Conservation (phyloP, 1,284 basidiomycete genomes). For the Fomitopsis pinicola region DNA sequence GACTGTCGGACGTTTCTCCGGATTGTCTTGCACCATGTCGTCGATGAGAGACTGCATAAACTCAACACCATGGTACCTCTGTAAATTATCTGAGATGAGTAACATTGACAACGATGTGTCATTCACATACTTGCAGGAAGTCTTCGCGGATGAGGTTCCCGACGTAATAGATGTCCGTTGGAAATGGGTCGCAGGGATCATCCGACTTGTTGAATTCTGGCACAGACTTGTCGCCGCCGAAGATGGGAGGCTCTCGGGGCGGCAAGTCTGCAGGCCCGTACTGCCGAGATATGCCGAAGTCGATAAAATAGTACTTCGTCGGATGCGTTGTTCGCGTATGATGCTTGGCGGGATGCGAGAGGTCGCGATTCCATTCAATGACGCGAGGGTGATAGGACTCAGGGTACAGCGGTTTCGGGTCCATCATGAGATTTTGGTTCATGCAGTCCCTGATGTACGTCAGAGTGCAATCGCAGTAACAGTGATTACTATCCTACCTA, state of each 20-base stretch:
- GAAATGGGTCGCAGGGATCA: constrained; percentile 22
- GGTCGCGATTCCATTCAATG: constrained; percentile 11
- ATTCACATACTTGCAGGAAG: constrained; percentile 8
- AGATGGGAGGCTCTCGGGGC: constrained; percentile 9
- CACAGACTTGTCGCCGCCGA: constrained; percentile 20
- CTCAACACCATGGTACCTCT: constrained; percentile 7
- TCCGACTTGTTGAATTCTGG: constrained; percentile 19
- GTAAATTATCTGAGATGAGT: not conserved
- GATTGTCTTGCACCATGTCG: constrained; percentile 15
- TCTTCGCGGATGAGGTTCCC: constrained; percentile 28
- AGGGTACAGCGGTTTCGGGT: constrained; percentile 26
- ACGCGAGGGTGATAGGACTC: constrained; percentile 25
- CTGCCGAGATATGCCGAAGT: constrained; percentile 34
- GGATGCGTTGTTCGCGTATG: constrained; percentile 26
- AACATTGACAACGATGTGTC: not conserved
- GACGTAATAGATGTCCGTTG: constrained; percentile 26
- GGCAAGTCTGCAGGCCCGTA: constrained; percentile 6
- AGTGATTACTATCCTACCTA: constrained; percentile 5
- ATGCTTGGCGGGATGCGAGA: constrained; percentile 21
- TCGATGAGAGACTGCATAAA: constrained; percentile 13
- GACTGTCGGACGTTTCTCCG: constrained; percentile 11
- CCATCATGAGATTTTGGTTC: constrained; percentile 36
- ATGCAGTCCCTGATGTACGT: constrained; percentile 33
- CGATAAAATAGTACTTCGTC: constrained; percentile 28
- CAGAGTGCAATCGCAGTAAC: not conserved